Conservation (phyloP, 805 yeast species). For the Lachancea sp. region DNA sequence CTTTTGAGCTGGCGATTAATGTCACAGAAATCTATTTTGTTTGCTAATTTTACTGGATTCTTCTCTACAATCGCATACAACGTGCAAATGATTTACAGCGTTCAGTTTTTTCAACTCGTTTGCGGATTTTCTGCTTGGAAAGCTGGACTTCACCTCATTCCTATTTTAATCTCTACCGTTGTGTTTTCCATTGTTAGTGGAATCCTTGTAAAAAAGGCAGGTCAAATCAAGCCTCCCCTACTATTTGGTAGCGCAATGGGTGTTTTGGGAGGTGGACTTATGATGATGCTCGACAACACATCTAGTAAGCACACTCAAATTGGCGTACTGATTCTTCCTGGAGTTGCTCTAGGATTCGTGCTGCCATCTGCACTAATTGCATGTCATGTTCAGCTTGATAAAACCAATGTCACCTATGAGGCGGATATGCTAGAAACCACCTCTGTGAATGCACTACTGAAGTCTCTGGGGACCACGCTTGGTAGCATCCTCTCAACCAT, state of each 20-base stretch:
- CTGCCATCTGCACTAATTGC: constrained; percentile 31
- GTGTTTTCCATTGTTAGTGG: constrained; percentile 24
- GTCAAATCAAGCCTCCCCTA: constrained; percentile 33
- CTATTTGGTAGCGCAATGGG: constrained; percentile 29
- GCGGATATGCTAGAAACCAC: constrained; percentile 21
- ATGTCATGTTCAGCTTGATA: constrained; percentile 26
- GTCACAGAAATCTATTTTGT: constrained; percentile 8
- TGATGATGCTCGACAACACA: constrained; percentile 28
- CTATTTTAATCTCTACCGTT: constrained; percentile 18
- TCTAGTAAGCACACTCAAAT: constrained; percentile 28
- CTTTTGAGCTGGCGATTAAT: neutral
- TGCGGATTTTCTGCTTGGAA: constrained; percentile 20
- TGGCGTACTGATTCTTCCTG: constrained; percentile 36
- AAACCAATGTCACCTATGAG: constrained; percentile 12
- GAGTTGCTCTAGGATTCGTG: constrained; percentile 32
- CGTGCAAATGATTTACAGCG: constrained; percentile 19
- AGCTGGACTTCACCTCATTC: constrained; percentile 20
- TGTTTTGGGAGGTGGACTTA: constrained; percentile 32
- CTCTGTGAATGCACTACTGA: constrained; percentile 20
- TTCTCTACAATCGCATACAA: constrained; percentile 16
- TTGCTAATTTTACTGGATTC: constrained; percentile 15
- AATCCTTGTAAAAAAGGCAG: constrained; percentile 29
- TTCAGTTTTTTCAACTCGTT: constrained; percentile 25
- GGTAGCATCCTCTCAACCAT: constrained; percentile 24
- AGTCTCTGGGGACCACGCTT: constrained; percentile 20